Evolutionary conservation across 2,329 filamentous ascomycete species (phyloP), one percentile per base, ranked within the genome.

Genomic region (Colletotrichum brevisporum): DNA sequence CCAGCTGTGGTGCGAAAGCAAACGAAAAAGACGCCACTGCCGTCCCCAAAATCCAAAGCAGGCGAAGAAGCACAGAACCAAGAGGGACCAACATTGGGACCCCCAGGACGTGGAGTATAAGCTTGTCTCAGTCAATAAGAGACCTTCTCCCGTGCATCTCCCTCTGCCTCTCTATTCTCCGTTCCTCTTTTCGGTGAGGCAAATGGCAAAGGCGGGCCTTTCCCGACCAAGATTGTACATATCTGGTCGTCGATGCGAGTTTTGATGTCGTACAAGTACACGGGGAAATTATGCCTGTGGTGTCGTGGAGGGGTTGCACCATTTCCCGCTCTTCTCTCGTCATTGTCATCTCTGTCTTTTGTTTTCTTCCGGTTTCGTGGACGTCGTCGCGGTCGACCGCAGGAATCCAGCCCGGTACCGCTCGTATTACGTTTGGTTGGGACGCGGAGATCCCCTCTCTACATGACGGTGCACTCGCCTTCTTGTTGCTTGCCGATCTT

Each of bases 391-490:
- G 61, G 61, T 63, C 61, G 52, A 57, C 43, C 43, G 47, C 61
- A 63, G 41, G 61, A 63, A 31, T 27, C 61, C 61, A 63, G 61
- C 61, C 43, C 52, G 61, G 61, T 36, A 63, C 61, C 61, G 61
- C 43, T 63, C 52, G 31, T 63, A 41, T 57, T 63, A 57, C 45
- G 43, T 57, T 43, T 43, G 41, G 41, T 43, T 36, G 16, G 16
- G 16, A 43, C 13, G 13, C 13, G 41, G 41, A 43, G 41, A 43
- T 43, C 5, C 41, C 16, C 41, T n/a, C 13, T 67, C 85, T 82
- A 97, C 94, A 97, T 97, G 58, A 97, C 85, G 62, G 87, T 83
- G 80, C 95, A 98, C 72, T 98, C 94, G 59, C 94, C 94, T 73
- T 98, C 94, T 76, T 95, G 93, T 78, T 95, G 92, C 78, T 91